Conservation (phyloP, 2,329 filamentous ascomycete genomes). For the Xylaria sp. region DNA sequence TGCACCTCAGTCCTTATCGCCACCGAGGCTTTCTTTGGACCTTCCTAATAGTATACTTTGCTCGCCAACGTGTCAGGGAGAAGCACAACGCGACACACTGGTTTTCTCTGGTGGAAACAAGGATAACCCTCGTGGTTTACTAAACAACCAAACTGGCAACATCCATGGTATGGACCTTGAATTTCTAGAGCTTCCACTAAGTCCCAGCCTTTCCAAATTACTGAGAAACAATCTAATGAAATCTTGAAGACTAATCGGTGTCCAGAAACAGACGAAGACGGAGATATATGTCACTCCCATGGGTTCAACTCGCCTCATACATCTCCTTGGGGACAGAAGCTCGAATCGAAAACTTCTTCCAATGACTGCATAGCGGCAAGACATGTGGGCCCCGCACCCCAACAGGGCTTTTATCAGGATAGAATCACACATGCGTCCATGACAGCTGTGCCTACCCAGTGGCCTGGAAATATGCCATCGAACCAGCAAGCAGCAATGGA, state of each 20-base stretch:
- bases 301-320: slow-evolving; percentile 6
- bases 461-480: slow-evolving; percentile 3
- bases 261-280: slow-evolving; percentile 7
- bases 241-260: background rate
- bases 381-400: background rate
- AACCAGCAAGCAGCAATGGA: slow-evolving; percentile 19
- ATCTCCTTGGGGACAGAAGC: slow-evolving; percentile 16
- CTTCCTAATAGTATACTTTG: background rate
- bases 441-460: background rate
- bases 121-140: background rate
- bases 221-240: background rate
- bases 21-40: slow-evolving; percentile 2
- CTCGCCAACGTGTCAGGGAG: slow-evolving; percentile 8
- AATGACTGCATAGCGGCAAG: background rate
- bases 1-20: slow-evolving; percentile 1
- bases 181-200: no score
- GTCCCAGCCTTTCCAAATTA: background rate
- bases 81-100: background rate
- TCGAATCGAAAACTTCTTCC: background rate
- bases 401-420: background rate
- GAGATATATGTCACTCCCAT: background rate
- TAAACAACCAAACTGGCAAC: background rate
- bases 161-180: slow-evolving; percentile 10
- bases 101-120: slow-evolving; percentile 4
- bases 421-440: background rate